phyloP scores from a whole-genome alignment of 441 rosid species.

The Cnidoscolus chayamansa region DNA sequence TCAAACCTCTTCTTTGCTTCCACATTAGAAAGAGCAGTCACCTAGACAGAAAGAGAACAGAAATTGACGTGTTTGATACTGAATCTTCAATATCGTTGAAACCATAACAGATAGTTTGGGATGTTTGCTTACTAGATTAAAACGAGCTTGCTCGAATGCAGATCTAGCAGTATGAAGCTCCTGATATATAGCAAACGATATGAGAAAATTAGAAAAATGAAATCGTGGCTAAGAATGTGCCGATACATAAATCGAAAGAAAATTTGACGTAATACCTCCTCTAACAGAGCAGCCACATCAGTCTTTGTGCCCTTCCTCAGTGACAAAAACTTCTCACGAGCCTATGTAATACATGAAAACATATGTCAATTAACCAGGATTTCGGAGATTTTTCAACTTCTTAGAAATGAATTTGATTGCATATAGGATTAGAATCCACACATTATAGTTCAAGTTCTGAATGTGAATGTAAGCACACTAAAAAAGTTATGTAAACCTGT shows the following conservation, averaged over 20 bases:
- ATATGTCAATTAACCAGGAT: constrained; percentile 6
- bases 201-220: constrained; percentile 18
- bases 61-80: constrained; percentile 9
- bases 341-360: constrained; percentile 38
- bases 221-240: constrained; percentile 13
- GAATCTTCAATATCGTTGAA: neutral
- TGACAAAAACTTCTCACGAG: constrained; percentile 96
- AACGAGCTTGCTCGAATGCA: constrained; percentile 94
- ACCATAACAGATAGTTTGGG: constrained; percentile 7
- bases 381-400: neutral
- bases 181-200: constrained; percentile 40
- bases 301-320: constrained; percentile 90
- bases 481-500: neutral
- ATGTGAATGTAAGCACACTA: neutral
- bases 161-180: constrained; percentile 93
- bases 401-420: constrained; percentile 3
- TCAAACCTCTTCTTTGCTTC: constrained; percentile 99
- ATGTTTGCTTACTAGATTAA: constrained; percentile 64
- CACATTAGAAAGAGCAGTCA: constrained; percentile 88
- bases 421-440: neutral
- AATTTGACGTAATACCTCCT: constrained; percentile 62
- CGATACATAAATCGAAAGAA: constrained; percentile 3
- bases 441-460: neutral
- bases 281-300: constrained; percentile 69
- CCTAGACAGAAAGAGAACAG: constrained; percentile 38